Conservation (phyloP, 257 asterid species). For the Oldenlandia corymbosa region DNA sequence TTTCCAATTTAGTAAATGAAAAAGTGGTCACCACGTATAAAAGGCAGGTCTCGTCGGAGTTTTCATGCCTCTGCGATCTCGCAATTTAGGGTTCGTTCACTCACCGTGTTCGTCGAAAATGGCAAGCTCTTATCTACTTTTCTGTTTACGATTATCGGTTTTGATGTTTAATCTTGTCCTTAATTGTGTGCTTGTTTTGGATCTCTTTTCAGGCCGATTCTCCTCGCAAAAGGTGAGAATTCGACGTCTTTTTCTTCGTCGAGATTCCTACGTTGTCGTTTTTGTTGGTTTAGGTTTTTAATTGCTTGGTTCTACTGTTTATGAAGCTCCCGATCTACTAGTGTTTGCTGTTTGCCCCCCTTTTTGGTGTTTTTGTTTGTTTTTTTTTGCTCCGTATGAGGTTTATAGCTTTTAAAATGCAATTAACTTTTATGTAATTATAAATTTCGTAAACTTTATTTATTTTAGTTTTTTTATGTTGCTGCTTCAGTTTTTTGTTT, state of each 20-base stretch:
- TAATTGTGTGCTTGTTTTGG: not conserved
- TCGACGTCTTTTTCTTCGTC: not conserved
- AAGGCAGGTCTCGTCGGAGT: not conserved
- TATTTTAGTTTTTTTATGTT: too few relatives aligned
- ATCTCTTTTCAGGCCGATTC: constrained; percentile 64
- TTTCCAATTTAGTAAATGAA: not conserved
- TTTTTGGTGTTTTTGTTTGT: too few relatives aligned
- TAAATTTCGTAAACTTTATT: too few relatives aligned
- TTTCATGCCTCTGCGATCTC: not conserved
- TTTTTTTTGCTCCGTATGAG: too few relatives aligned
- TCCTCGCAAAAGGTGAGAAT: constrained; percentile 59
- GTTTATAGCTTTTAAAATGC: too few relatives aligned
- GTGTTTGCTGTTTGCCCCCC: too few relatives aligned
- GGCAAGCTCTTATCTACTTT: constrained; percentile 2
- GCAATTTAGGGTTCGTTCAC: constrained; percentile 13
- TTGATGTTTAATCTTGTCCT: not conserved
- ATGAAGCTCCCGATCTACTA: not conserved
- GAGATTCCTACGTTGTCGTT: not conserved
- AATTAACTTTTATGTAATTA: too few relatives aligned
- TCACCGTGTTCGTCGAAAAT: constrained; percentile 1
- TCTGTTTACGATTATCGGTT: not conserved
- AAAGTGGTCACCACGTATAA: not conserved
- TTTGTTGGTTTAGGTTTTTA: not conserved
- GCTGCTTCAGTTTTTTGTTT: too few relatives aligned
- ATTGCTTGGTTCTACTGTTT: not conserved